Conservation (phyloP, 768 basidiomycete genomes). For the Lactarius sanguifluus region DNA sequence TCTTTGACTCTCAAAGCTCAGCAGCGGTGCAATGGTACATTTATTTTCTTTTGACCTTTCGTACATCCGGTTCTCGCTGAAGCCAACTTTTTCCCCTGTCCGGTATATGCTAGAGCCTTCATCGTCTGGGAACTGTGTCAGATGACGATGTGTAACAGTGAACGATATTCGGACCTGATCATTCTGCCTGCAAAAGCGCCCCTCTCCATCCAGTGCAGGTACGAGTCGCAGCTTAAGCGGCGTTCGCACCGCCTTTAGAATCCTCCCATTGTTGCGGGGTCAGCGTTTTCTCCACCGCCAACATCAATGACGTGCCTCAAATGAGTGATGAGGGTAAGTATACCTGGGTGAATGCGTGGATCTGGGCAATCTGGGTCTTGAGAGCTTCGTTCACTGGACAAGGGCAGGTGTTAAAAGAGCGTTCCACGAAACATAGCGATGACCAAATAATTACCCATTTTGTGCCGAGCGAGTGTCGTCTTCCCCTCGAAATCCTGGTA, state of each 20-base stretch:
- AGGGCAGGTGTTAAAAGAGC: background rate
- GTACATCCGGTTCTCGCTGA: background rate
- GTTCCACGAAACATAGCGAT: background rate
- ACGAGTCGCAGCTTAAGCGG: background rate
- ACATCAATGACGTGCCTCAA: background rate
- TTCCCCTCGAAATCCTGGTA: conserved; percentile 74
- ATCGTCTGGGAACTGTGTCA: background rate
- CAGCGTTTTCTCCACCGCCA: conserved; percentile 58
- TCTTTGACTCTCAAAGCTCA: background rate
- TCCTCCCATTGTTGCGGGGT: conserved; percentile 68
- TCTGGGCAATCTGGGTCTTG: conserved; percentile 70
- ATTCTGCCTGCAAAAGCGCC: background rate
- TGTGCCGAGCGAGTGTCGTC: conserved; percentile 73
- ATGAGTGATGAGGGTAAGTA: conserved; percentile 17
- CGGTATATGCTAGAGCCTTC: too few species aligned
- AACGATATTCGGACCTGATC: background rate
- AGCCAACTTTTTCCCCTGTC: background rate
- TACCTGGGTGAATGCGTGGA: conserved; percentile 91
- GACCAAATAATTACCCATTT: conserved; percentile 51
- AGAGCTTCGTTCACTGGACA: conserved; percentile 70
- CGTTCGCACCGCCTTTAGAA: conserved; percentile 37
- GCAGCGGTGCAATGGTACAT: background rate
- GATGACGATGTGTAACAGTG: background rate
- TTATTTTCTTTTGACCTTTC: background rate
- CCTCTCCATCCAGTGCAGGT: background rate